Evolutionary conservation across 2,329 filamentous ascomycete species (phyloP), one percentile per base, ranked within the genome.

Genomic region (Fusarium setosum): DNA sequence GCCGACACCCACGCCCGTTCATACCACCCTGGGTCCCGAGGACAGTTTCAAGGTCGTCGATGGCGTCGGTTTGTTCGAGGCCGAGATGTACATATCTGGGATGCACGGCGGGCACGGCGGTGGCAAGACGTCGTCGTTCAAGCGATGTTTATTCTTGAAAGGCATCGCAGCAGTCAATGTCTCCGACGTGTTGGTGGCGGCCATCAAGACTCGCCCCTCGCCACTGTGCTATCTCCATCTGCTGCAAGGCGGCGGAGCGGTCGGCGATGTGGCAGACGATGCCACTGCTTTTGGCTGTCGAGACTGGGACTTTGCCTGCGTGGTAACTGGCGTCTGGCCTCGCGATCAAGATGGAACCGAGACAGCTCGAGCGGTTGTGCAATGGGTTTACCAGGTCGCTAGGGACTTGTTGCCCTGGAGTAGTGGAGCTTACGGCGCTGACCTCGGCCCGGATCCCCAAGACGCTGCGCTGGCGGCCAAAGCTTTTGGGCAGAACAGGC

Each of bases 251-350:
- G 86, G 86, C 7, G 84, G 83, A 63, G 83, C 82, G 0, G 72
- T 87, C 38, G n/a, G 66, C 41, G 77, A 88, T 23, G 65, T 84
- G 15, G 68, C 75, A 2, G 62, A 75, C 6, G 74, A 83, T 62
- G 80, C 78, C 23, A 86, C 83, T 57, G 87, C 88, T 52, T 90
- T 90, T 53, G 87, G 88, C 41, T 88, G 84, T 77, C 84, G 88
- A 74, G 81, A 87, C 72, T 90, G 87, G 88, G 80, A 86, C 29
- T 90, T 84, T 76, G 88, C 87, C 42, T 90, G 88, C 66, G 85
- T 90, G 5, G 70, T 91, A 38, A 90, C 87, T 6, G 87, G 85
- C 23, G 83, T 89, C 57, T 90, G 88, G 88, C 78, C 79, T 3
- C 83, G 86, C 15, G 77, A 84, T 10, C 72, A 85, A 73, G 85